Evolutionary conservation across 23 red algal species (phyloP), one percentile per base, ranked within the genome.

Genomic region (Gracilaria domingensis): DNA sequence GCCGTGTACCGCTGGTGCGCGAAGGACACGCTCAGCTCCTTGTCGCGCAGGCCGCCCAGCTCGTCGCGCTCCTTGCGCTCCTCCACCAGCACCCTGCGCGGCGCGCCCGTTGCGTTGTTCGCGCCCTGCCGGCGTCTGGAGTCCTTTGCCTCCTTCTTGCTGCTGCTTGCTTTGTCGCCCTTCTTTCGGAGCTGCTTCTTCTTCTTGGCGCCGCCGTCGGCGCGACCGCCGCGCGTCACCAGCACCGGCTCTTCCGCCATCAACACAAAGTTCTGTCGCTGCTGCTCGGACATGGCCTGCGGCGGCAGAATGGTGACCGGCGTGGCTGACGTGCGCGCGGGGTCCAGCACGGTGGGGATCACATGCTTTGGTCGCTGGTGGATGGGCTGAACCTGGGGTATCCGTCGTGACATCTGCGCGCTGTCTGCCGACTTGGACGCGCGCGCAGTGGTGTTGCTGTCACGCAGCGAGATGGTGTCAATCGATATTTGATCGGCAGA

Each of bases 1-100:
- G 84, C 84, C 12, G 66, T 88, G 33, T 76, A 76, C 49, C 67
- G n/a, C 29, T 37, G 65, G 1, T 88, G 84, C 24, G 71, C 71
- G 39, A 88, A 78, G 9, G 84, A 88, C 65, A 88, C 84, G 18
- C 66, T 75, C 4, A 88, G 49, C 26, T 88, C 84, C 35, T 75
- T 88, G 37, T 88, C 84, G 12, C 84, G 8, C 26, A 36, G 16
- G n/a, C 47, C 38, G 21, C 29, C 66, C 57, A 69, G n/a, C 24
- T 66, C 81, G 17, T 64, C 81, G 29, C 37, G 51, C 74, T 75
- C 55, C 18, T 24, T 45, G 18, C 61, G 9, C 32, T 62, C 24
- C 16, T 82, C 79, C 53, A 26, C 58, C 8, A 5, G 1, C 45
- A 79, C 51, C 0, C 36, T 36, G 53, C 17, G 2, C 13, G 39